These are phyloP conservation scores for Globisporangium abappressorium DNA, from an alignment of 352 stramenopile species.

Conservation along the genomic window DNA sequence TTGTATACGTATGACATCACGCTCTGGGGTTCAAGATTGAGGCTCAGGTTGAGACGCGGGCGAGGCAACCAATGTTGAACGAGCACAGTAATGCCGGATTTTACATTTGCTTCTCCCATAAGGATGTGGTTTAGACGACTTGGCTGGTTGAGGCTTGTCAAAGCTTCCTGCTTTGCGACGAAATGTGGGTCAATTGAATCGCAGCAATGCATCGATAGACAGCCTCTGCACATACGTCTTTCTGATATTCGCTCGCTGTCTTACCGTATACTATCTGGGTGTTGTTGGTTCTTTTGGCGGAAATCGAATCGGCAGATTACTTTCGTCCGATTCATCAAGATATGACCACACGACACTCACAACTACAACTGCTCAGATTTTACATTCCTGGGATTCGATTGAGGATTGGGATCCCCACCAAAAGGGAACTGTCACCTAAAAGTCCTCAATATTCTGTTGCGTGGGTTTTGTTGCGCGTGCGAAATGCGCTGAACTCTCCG, in stretches of 20 bases:
- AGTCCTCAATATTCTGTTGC: background rate
- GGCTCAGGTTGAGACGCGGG: background rate
- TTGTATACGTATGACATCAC: background rate
- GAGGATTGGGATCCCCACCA: background rate
- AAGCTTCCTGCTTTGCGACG: background rate
- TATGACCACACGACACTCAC: background rate
- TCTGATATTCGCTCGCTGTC: background rate
- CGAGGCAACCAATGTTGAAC: background rate
- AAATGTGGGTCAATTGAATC: background rate
- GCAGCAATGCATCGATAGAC: background rate
- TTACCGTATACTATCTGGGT: background rate
- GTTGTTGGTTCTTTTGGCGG: background rate
- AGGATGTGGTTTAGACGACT: background rate
- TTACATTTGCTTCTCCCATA: background rate
- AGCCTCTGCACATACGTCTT: background rate
- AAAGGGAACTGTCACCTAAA: background rate
- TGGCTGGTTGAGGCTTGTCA: background rate
- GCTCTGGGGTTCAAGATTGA: background rate
- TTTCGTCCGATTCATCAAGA: background rate
- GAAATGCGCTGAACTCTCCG: conserved; percentile 5
- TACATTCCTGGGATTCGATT: background rate
- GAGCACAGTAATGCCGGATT: background rate
- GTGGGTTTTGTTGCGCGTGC: conserved; percentile 1
- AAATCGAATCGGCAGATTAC: conserved; percentile 5
- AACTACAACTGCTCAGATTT: background rate